Evolutionary conservation across 306 rosid genomes (phyloP), one percentile per base, ranked within the genome.

Genomic region (Cicer yamashitae): DNA sequence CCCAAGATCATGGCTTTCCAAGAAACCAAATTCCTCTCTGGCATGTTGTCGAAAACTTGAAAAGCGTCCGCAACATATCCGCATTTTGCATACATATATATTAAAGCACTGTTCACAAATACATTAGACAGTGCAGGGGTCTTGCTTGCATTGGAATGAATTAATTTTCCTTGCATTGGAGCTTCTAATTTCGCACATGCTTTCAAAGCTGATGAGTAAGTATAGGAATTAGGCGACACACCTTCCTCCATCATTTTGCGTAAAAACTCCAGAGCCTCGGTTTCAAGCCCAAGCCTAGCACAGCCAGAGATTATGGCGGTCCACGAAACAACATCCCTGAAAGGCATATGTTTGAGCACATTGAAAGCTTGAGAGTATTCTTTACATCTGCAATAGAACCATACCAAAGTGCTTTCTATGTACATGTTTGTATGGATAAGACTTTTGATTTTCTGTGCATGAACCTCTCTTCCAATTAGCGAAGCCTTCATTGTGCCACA

Each of bases 1-100:
- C 93, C 88, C 85, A 94, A 72, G 38, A 94, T 82, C 96, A 94
- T 94, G 79, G 97, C 78, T 85, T 89, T 89, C 98, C 98, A 94
- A 48, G 96, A 86, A 65, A 94, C 91, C 84, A 82, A 82, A 80
- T 90, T 91, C 76, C 93, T 82, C 72, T 82, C 93, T 0, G 94
- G 97, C 96, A 94, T 94, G 84, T 70, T 83, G 79, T 91, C 88
- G 38, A 94, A 91, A 62, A 94, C 94, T 84, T 70, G 90, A 54
- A 73, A 84, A 18, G 98, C 98, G 67, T 91, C 97, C 0, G 86
- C 81, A 61, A 90, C 82, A 41, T 86, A 70, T 80, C 98, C 98
- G 18, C 96, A 89, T 85, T 87, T 94, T 7, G 96, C 84, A 52
- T 94, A 94, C 98, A 91, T 91, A 38, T 66, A 78, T 57, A 91